Conservation (phyloP, 768 basidiomycete genomes). For the Tylopilus vinaceipallidus region DNA sequence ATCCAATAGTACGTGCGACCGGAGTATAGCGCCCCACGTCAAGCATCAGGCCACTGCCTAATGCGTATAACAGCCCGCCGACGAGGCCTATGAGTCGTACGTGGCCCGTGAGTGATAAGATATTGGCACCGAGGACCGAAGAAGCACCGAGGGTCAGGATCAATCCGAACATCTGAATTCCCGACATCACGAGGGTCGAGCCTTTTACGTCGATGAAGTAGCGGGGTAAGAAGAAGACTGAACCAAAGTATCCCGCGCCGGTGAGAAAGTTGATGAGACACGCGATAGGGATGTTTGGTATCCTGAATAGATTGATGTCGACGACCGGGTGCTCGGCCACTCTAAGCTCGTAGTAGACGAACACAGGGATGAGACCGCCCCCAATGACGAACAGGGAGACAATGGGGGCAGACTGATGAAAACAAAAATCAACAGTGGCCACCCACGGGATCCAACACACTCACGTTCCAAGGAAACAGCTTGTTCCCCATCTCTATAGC, state of each 20-base stretch:
- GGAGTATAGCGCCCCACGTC: conserved; percentile 31
- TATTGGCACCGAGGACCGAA: conserved; percentile 35
- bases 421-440: conserved; percentile 5
- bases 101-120: conserved; percentile 31
- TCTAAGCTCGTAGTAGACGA: conserved; percentile 35
- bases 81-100: conserved; percentile 31
- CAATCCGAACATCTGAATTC: conserved; percentile 36
- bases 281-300: conserved; percentile 35
- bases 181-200: conserved; percentile 32
- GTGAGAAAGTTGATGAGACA: conserved; percentile 39
- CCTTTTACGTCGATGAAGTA: conserved; percentile 38
- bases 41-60: conserved; percentile 34
- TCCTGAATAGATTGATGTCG: conserved; percentile 32
- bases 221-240: conserved; percentile 38
- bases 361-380: conserved; percentile 32
- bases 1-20: conserved; percentile 28
- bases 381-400: conserved; percentile 29
- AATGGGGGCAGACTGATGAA: conserved; percentile 29
- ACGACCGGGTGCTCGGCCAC: conserved; percentile 34
- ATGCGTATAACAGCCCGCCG: conserved; percentile 33
- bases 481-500: conserved; percentile 41
- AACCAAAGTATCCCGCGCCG: conserved; percentile 37
- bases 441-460: conserved; percentile 5
- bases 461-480: conserved; percentile 34
- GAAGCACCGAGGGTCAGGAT: conserved; percentile 34